Evolutionary conservation across 2,329 filamentous ascomycete genomes (phyloP).

Genomic region (Phialophora chinensis): DNA sequence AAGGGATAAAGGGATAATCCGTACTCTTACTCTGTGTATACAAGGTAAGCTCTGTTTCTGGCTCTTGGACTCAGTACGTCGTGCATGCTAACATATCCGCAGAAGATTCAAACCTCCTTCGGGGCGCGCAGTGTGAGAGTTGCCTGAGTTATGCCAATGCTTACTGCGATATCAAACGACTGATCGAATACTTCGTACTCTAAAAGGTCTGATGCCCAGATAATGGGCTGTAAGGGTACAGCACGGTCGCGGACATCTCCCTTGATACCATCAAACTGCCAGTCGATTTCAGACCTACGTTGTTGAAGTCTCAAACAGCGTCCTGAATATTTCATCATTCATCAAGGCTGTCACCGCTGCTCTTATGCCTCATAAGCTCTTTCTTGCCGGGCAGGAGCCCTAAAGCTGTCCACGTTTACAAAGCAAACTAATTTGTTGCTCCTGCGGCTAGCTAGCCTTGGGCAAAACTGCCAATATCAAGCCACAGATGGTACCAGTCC

Average conservation of each 20-base stretch:
- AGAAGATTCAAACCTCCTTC: too few relatives aligned
- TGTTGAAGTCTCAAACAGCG: background rate
- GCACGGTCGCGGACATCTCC: background rate
- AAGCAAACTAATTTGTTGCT: background rate
- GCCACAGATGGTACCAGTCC: background rate
- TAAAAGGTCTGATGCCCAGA: background rate
- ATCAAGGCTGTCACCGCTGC: background rate
- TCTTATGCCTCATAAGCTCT: background rate
- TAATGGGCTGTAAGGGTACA: background rate
- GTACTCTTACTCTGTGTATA: too few relatives aligned
- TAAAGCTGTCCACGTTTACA: background rate
- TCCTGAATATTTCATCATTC: background rate
- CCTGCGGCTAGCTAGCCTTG: too few relatives aligned
- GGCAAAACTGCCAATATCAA: background rate
- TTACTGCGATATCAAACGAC: background rate
- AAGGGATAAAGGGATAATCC: too few relatives aligned
- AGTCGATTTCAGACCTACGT: background rate
- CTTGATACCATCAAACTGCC: background rate
- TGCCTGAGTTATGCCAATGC: background rate
- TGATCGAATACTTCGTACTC: background rate
- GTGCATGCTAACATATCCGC: too few relatives aligned
- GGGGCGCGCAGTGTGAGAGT: too few relatives aligned
- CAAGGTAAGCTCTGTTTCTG: too few relatives aligned
- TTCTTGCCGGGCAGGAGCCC: background rate
- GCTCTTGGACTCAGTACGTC: too few relatives aligned